phyloP scores from a whole-genome alignment of 108 stramenopile genomes.

The Cyclotella cryptica region DNA sequence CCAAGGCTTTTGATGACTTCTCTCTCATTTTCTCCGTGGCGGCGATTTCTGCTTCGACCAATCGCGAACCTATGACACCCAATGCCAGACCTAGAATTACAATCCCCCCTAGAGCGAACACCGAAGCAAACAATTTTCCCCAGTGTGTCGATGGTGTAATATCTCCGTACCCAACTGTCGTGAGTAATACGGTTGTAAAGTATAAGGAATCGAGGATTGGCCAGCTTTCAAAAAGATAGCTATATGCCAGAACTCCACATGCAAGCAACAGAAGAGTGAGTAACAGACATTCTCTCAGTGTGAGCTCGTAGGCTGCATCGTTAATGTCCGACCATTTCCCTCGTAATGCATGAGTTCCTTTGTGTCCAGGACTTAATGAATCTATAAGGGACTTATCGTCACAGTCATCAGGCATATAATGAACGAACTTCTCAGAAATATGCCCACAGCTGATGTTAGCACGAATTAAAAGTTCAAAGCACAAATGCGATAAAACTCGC shows the following conservation, averaged over 20 bases:
- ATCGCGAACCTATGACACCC: slow-evolving; percentile 54
- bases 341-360: not conserved
- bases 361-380: not conserved
- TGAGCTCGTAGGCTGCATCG: slow-evolving; percentile 21
- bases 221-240: slow-evolving; percentile 59
- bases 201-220: slow-evolving; percentile 68
- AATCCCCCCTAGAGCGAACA: slow-evolving; percentile 74
- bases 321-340: slow-evolving; percentile 32
- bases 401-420: not conserved
- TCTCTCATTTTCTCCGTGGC: slow-evolving; percentile 39
- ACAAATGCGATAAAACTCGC: not conserved
- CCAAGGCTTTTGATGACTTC: slow-evolving; percentile 16
- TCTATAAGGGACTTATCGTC: not conserved
- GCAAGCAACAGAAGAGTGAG: slow-evolving; percentile 49
- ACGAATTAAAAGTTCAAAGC: too few relatives aligned
- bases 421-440: not conserved
- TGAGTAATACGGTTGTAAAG: slow-evolving; percentile 58
- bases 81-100: slow-evolving; percentile 64
- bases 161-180: slow-evolving; percentile 51
- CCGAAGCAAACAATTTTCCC: slow-evolving; percentile 63
- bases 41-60: slow-evolving; percentile 58
- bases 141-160: slow-evolving; percentile 39
- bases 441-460: not conserved
- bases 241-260: slow-evolving; percentile 61
- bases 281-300: slow-evolving; percentile 57